Evolutionary conservation across 106 monocot genomes (phyloP), one percentile per base, ranked within the genome.

Genomic region (Allium sativum): DNA sequence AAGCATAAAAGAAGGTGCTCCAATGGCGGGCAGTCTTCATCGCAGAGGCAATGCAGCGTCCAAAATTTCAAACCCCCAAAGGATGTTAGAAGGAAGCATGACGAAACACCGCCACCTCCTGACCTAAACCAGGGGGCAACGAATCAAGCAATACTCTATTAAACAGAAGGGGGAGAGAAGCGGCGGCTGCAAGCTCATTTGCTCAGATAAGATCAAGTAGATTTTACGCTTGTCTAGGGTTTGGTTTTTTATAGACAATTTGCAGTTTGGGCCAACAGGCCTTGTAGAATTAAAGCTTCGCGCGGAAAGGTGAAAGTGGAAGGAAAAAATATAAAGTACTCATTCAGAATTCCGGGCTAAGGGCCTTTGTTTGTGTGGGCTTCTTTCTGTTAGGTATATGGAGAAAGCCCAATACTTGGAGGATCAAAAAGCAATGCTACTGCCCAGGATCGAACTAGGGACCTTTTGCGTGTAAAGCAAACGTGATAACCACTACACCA

Each of bases 401-500:
- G n/a, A n/a, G n/a, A n/a, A n/a, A n/a, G n/a, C n/a, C n/a, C n/a
- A n/a, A n/a, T n/a, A n/a, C n/a, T n/a, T 1, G 31, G 31, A 31
- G 6, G 6, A 15, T 5, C 1, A 48, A 1, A 48, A 12, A 48
- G 6, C 1, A 50, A 50, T 50, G 48, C 48, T 66, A 42, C 66
- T 53, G 66, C 53, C 66, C 52, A 66, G 66, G 66, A 66, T 66
- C 66, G 53, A 66, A 66, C 66, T 66, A 40, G 66, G 53, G 66
- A 66, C 66, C 66, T 66, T 66, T 53, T 48, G 66, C 54, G 66
- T 66, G 66, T 66, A 66, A 66, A 18, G 54, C 66, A 48, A 53
- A 66, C 66, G 66, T 66, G 52, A 66, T 66, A 54, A 66, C 66
- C 66, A 54, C 66, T 66, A 66, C 66, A 66, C 66, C 66, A 66